phyloP scores from a whole-genome alignment of 768 basidiomycete genomes.

The Asterophora lycoperdoides region DNA sequence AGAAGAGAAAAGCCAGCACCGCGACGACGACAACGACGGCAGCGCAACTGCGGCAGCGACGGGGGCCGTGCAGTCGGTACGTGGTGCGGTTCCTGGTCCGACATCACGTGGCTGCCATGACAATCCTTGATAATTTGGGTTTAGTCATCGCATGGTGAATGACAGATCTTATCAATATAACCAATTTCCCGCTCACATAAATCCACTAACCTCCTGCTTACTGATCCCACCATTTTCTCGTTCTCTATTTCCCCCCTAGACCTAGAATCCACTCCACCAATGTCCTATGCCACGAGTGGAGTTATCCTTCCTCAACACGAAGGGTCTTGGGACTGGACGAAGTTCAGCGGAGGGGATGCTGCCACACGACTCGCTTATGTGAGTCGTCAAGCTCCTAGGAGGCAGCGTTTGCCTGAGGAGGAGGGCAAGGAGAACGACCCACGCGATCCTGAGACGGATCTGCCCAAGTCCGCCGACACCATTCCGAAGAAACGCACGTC shows the following conservation, averaged over 20 bases:
- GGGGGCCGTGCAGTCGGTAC: too few species aligned
- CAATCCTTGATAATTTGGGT: neutral
- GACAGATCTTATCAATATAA: constrained; percentile 11
- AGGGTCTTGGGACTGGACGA: constrained; percentile 56
- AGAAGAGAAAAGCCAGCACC: neutral
- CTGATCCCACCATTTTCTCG: constrained; percentile 3
- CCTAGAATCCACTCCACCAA: constrained; percentile 7
- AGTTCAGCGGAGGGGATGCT: constrained; percentile 44
- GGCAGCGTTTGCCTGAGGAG: constrained; percentile 43
- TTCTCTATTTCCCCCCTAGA: neutral
- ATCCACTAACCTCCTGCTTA: constrained; percentile 4
- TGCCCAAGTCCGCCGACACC: constrained; percentile 35
- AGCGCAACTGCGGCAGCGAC: neutral
- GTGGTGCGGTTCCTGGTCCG: too few species aligned
- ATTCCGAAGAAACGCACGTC: constrained; percentile 42
- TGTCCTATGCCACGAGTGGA: too few species aligned
- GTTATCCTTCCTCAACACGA: constrained; percentile 49
- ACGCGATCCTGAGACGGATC: constrained; percentile 30
- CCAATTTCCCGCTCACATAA: constrained; percentile 7
- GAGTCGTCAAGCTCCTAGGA: constrained; percentile 73
- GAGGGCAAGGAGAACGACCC: constrained; percentile 52
- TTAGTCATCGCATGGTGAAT: constrained; percentile 3
- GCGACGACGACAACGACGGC: neutral
- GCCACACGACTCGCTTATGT: constrained; percentile 51
- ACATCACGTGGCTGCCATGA: too few species aligned